These are phyloP conservation scores for Rhexocercosporidium sp. DNA, from an alignment of 2,329 filamentous ascomycete genomes.

Conservation along the genomic window DNA sequence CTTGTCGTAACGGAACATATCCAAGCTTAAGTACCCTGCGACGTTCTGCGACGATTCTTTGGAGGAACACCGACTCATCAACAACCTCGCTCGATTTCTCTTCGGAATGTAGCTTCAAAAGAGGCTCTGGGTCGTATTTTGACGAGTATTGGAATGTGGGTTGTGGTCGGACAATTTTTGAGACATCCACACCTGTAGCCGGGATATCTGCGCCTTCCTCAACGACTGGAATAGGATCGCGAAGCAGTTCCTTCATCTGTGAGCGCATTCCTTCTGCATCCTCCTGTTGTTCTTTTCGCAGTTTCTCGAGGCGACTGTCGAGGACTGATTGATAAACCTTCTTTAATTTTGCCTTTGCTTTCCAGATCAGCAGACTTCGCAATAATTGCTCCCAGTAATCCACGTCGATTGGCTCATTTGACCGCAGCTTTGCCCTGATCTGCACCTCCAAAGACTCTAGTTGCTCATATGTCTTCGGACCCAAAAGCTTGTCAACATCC, in stretches of 20 bases:
- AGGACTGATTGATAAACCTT: conserved; percentile 79
- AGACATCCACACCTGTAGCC: conserved; percentile 23
- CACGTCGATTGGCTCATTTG: conserved; percentile 85
- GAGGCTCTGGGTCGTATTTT: conserved; percentile 66
- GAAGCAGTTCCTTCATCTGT: conserved; percentile 57
- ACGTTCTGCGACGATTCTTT: conserved; percentile 61
- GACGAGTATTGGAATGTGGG: conserved; percentile 47
- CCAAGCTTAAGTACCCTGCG: conserved; percentile 67
- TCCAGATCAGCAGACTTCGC: conserved; percentile 84
- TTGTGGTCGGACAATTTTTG: conserved; percentile 32
- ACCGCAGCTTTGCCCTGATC: conserved; percentile 83
- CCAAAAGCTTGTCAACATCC: conserved; percentile 87
- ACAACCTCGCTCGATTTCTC: conserved; percentile 65
- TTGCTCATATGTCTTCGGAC: conserved; percentile 84
- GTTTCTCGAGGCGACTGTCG: conserved; percentile 67
- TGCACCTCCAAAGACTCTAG: conserved; percentile 86
- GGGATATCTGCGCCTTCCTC: conserved; percentile 34
- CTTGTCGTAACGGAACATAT: conserved; percentile 66
- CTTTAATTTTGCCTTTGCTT: conserved; percentile 84
- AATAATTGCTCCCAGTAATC: conserved; percentile 98
- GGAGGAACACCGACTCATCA: conserved; percentile 63
- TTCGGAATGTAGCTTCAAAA: conserved; percentile 66
- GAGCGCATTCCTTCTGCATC: conserved; percentile 63
- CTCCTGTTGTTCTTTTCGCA: conserved; percentile 70
- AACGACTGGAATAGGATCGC: conserved; percentile 40